These are phyloP conservation scores for Trypanosoma boissoni DNA, from an alignment of 208 protist species.

Conservation along the genomic window DNA sequence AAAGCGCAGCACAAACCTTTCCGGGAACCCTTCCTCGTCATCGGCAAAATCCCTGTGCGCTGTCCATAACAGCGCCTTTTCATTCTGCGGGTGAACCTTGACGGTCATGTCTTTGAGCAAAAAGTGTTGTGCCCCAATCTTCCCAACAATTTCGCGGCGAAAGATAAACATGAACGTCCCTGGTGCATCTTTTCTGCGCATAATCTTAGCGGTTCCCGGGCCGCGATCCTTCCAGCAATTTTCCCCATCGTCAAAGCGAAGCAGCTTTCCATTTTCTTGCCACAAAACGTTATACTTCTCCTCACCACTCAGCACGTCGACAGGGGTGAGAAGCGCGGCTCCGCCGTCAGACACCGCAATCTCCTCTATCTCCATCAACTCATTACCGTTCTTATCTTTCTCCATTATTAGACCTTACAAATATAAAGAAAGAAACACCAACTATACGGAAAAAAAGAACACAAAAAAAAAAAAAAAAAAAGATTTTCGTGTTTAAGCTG, in stretches of 20 bases:
- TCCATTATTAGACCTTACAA: conserved; percentile 32
- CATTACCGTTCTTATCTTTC: conserved; percentile 53
- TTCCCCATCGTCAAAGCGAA: conserved; percentile 91
- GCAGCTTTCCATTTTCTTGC: conserved; percentile 69
- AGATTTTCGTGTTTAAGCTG: background rate
- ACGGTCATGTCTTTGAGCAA: conserved; percentile 76
- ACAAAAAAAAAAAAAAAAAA: conserved; percentile 4
- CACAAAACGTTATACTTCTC: conserved; percentile 79
- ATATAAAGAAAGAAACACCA: background rate
- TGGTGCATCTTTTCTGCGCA: conserved; percentile 66
- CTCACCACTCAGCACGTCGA: conserved; percentile 85
- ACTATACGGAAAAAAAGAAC: background rate
- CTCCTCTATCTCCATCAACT: conserved; percentile 90
- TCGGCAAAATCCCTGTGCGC: conserved; percentile 84
- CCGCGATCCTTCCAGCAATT: conserved; percentile 93
- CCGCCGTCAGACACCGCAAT: conserved; percentile 85
- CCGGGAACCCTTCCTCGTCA: conserved; percentile 83
- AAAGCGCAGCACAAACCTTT: conserved; percentile 84
- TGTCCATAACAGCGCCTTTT: conserved; percentile 77
- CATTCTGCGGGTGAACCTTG: conserved; percentile 63
- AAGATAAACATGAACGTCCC: conserved; percentile 84
- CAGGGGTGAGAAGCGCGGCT: conserved; percentile 66
- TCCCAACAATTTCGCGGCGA: conserved; percentile 83
- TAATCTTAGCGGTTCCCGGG: conserved; percentile 72
- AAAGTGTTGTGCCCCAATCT: conserved; percentile 85